Conservation (phyloP, 805 yeast genomes). For the baker's yeast (Saccharomyces cerevisiae) region DNA sequence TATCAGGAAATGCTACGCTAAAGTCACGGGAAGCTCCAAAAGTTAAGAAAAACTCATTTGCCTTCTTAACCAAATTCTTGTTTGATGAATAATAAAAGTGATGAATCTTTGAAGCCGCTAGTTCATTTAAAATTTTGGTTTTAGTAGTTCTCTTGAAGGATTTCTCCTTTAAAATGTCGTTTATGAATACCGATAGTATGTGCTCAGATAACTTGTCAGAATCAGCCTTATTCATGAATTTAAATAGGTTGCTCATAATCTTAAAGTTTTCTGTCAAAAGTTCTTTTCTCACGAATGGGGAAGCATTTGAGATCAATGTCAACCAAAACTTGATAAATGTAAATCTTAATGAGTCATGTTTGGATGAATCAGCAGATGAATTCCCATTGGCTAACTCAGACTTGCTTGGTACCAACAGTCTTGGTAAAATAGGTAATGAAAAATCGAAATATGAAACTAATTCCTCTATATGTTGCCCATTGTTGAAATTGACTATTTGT, state of each 20-base stretch:
- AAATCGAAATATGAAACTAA: slow-evolving; percentile 64
- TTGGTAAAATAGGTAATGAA: slow-evolving; percentile 51
- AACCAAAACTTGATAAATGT: slow-evolving; percentile 58
- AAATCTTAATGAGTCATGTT: slow-evolving; percentile 43
- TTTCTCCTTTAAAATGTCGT: slow-evolving; percentile 48
- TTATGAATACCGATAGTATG: slow-evolving; percentile 42
- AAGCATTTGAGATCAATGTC: slow-evolving; percentile 39
- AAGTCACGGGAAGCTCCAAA: slow-evolving; percentile 42
- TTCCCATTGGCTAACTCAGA: slow-evolving; percentile 36
- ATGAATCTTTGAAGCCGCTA: slow-evolving; percentile 52
- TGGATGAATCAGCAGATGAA: slow-evolving; percentile 18
- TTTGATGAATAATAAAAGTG: slow-evolving; percentile 39
- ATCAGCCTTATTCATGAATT: slow-evolving; percentile 50
- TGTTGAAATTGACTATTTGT: slow-evolving; percentile 41
- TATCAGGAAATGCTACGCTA: slow-evolving; percentile 41
- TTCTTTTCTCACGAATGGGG: slow-evolving; percentile 56
- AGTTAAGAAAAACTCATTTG: slow-evolving; percentile 41
- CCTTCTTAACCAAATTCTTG: slow-evolving; percentile 31
- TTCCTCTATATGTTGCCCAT: slow-evolving; percentile 45
- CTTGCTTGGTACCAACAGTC: slow-evolving; percentile 47
- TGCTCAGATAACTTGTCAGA: slow-evolving; percentile 33
- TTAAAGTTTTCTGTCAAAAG: slow-evolving; percentile 48
- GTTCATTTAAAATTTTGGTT: slow-evolving; percentile 69
- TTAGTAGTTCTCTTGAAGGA: slow-evolving; percentile 61
- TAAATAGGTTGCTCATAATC: slow-evolving; percentile 60